A percentile compares a stretch with the other conserved stretches of the same genome.
Conservation (phyloP, 768 basidiomycete species). For the Fomitopsis serialis region DNA sequence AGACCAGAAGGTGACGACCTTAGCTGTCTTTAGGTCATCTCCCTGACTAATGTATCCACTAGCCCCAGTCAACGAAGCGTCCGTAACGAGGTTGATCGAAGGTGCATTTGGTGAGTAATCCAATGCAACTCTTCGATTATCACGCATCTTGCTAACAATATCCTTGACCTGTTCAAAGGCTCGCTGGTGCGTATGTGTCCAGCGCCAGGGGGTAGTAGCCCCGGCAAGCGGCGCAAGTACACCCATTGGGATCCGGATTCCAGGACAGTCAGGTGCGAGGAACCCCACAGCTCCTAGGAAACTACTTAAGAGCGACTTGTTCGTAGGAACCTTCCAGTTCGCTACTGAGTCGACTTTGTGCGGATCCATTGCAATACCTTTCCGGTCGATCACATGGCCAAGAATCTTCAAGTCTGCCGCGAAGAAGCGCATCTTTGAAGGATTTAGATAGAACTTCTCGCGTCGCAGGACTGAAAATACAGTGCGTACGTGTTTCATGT, state of each 20-base stretch:
- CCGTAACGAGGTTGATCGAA: constrained; percentile 19
- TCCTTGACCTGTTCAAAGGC: constrained; percentile 25
- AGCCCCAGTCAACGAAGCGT: constrained; percentile 17
- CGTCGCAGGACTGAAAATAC: constrained; percentile 8
- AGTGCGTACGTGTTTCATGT: constrained; percentile 22
- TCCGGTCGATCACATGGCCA: constrained; percentile 30
- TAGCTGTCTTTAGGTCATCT: constrained; percentile 5
- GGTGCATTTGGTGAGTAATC: constrained; percentile 20
- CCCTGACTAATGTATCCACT: constrained; percentile 21
- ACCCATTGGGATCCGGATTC: constrained; percentile 33
- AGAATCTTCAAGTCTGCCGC: constrained; percentile 17
- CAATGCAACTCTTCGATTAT: constrained; percentile 14
- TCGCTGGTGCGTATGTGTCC: constrained; percentile 25
- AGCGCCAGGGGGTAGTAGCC: constrained; percentile 11
- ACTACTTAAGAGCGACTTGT: constrained; percentile 26
- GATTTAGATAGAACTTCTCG: constrained; percentile 17
- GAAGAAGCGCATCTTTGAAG: constrained; percentile 20
- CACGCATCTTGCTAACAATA: constrained; percentile 8
- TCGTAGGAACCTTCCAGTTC: constrained; percentile 26
- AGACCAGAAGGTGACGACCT: constrained; percentile 21
- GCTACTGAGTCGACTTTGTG: constrained; percentile 34
- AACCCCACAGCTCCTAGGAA: constrained; percentile 30
- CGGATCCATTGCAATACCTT: constrained; percentile 38
- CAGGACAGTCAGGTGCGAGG: constrained; percentile 28
- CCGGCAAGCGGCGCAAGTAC: constrained; percentile 21